Percentiles rank a stretch among this genome's conserved stretches.
Evolutionary conservation across 2,329 filamentous ascomycete species (phyloP).

Genomic region (Alternaria hordeiaustralica): DNA sequence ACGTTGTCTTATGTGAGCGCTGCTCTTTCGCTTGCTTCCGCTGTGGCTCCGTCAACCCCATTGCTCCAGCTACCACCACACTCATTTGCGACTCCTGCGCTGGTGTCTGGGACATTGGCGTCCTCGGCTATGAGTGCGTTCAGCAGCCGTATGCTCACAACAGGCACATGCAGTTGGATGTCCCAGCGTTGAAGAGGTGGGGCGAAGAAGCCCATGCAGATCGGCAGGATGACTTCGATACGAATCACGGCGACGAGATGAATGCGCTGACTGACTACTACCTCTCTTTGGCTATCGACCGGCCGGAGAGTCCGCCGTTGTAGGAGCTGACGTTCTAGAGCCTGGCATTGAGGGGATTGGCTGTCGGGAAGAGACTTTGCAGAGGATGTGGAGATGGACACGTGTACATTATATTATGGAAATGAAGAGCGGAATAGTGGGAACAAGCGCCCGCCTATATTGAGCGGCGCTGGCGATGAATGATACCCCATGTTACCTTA

Average conservation of each 20-base stretch:
- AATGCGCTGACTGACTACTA: slow-evolving; percentile 47
- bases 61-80: slow-evolving; percentile 21
- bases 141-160: slow-evolving; percentile 14
- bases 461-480: background rate
- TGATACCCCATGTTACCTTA: background rate
- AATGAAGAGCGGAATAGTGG: background rate
- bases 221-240: slow-evolving; percentile 16
- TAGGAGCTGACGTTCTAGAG: slow-evolving; percentile 14
- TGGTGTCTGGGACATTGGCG: slow-evolving; percentile 46
- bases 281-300: slow-evolving; percentile 30
- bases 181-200: slow-evolving; percentile 23
- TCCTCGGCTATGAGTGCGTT: slow-evolving; percentile 48
- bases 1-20: slow-evolving; percentile 45
- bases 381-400: background rate
- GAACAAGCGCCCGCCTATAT: background rate
- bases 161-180: background rate
- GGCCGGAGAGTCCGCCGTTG: slow-evolving; percentile 32
- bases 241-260: slow-evolving; percentile 42
- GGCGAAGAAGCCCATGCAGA: slow-evolving; percentile 15
- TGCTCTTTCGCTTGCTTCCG: slow-evolving; percentile 53
- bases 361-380: background rate
- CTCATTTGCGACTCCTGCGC: slow-evolving; percentile 44
- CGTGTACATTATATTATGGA: background rate
- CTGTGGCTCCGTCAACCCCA: slow-evolving; percentile 35
- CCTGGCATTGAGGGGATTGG: background rate